phyloP scores from a whole-genome alignment of 768 basidiomycete genomes.

The Polyporus arcularius region DNA sequence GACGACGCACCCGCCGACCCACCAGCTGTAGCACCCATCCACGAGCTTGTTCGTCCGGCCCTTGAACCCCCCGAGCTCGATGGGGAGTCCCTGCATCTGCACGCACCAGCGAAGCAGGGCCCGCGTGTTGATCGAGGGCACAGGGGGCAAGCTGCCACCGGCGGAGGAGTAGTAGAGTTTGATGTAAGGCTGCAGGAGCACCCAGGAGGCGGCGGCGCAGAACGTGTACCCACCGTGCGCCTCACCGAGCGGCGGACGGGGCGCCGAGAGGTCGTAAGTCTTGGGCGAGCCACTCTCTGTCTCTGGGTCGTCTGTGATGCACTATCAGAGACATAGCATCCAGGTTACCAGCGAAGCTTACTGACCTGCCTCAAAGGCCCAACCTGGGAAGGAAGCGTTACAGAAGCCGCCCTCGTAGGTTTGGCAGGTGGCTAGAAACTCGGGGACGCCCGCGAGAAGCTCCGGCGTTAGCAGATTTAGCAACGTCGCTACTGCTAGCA shows the following conservation, averaged over 20 bases:
- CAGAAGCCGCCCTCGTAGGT: constrained; percentile 96
- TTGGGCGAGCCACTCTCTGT: background rate
- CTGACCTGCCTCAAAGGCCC: constrained; percentile 27
- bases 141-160: constrained; percentile 18
- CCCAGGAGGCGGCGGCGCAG: constrained; percentile 86
- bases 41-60: constrained; percentile 98
- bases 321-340: constrained; percentile 41
- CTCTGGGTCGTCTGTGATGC: constrained; percentile 11
- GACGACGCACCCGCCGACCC: constrained; percentile 89
- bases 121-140: constrained; percentile 54
- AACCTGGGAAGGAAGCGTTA: constrained; percentile 30
- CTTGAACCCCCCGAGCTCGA: constrained; percentile 89
- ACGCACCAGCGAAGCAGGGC: constrained; percentile 78
- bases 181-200: constrained; percentile 67
- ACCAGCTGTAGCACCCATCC: constrained; percentile 99
- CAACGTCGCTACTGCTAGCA: constrained; percentile 79
- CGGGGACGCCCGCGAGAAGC: constrained; percentile 71
- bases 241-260: constrained; percentile 85
- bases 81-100: constrained; percentile 79
- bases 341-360: constrained; percentile 39
- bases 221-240: constrained; percentile 98
- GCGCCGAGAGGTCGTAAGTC: constrained; percentile 33
- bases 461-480: constrained; percentile 89
- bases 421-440: constrained; percentile 87
- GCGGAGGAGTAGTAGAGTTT: constrained; percentile 18